Percentiles rank a stretch among this genome's conserved stretches.
These are phyloP conservation scores for Cladosporium velox DNA, from an alignment of 2,329 filamentous ascomycete genomes.

Conservation along the genomic window DNA sequence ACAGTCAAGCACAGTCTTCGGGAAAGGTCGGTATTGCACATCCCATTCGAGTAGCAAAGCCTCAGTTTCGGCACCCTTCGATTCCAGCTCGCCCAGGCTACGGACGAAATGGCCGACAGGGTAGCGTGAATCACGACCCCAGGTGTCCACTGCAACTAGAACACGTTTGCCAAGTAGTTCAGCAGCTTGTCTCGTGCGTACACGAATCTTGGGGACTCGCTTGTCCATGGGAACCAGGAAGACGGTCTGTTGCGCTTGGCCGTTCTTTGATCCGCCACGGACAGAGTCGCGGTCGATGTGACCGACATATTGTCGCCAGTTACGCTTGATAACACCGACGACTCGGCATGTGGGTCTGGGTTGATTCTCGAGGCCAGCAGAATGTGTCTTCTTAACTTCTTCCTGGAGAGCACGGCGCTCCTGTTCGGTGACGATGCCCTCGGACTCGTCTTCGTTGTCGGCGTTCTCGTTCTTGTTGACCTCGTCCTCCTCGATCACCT, in stretches of 20 bases:
- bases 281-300: conserved; percentile 89
- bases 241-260: conserved; percentile 84
- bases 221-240: conserved; percentile 99
- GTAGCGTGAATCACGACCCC: conserved; percentile 91
- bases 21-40: conserved; percentile 95
- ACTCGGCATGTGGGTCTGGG: conserved; percentile 90
- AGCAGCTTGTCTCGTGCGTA: conserved; percentile 85
- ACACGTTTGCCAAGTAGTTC: conserved; percentile 90
- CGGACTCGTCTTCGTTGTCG: conserved; percentile 74
- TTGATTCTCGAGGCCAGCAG: conserved; percentile 70
- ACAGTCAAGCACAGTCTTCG: conserved; percentile 92
- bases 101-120: conserved; percentile 92
- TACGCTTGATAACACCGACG: conserved; percentile 89
- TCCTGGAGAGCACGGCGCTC: conserved; percentile 87
- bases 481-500: conserved; percentile 91
- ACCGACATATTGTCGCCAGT: conserved; percentile 97
- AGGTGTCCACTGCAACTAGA: conserved; percentile 89
- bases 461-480: conserved; percentile 93
- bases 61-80: conserved; percentile 96
- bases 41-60: conserved; percentile 92
- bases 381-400: conserved; percentile 83
- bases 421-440: conserved; percentile 79
- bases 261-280: conserved; percentile 70
- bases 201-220: conserved; percentile 90
- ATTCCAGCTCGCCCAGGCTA: conserved; percentile 89